Evolutionary conservation across 495 filamentous ascomycete species (phyloP), one percentile per base, ranked within the genome.

Genomic region (Penicillium canescens): DNA sequence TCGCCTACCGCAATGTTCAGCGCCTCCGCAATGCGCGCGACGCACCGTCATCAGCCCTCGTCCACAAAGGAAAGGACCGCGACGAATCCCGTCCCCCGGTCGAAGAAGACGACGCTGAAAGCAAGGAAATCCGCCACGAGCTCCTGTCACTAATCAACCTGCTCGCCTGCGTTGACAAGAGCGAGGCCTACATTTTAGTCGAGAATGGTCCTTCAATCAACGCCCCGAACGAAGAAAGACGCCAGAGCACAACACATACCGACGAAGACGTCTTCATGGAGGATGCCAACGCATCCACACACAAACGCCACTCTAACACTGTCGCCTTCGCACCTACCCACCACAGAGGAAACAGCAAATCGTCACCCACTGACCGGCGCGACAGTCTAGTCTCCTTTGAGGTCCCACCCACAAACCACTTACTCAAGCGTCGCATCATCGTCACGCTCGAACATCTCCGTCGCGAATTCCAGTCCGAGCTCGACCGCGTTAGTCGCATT

Each of bases 131-230:
- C 28, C 66, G 74, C 35, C 70, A 82, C 39, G 85, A 87, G 57
- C 93, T 96, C 54, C 66, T 97, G 9, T 81, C 87, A 50, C 77
- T 98, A 35, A 92, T 98, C 73, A 98, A 98, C 65, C 82, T 89
- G 4, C 73, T 98, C 57, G 85, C 83, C 43, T 94, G 89, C 53
- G 90, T 96, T n/a, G 81, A 86, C 34, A 75, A 84, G 55, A 84
- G 88, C 57, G 86, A 96, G 64, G 90, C 88, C 0, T 97, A 84
- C 68, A 78, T 86, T 34, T 71, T 86, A 24, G 80, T 81, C 16
- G 80, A 83, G 49, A 72, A 65, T 41, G 69, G 70, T 14, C 62
- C 68, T 16, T 37, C 57, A 13, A 33, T 43, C 16, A 33, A 36
- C 47, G 28, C 44, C 5, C 21, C 56, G 36, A 40, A 57, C 33